Evolutionary conservation across 2,329 filamentous ascomycete species (phyloP), one percentile per base, ranked within the genome.

Genomic region (Alternaria longipes): DNA sequence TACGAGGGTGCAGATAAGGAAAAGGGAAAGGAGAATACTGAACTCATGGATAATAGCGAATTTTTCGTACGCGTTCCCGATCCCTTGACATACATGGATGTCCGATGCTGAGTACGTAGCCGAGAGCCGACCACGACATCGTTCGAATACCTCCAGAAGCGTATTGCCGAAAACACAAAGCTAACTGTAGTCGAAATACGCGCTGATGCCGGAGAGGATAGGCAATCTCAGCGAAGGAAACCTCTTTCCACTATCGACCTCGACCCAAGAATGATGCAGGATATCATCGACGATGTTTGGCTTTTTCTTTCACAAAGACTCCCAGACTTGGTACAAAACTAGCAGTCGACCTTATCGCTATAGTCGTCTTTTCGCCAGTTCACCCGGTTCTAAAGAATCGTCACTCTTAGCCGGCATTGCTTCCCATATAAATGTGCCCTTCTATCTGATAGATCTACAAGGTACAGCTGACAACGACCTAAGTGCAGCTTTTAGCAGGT

Each of bases 341-440:
- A 36, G 32, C 14, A 12, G 32, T 16, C 12, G 32, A 36, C 32
- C 32, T 7, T 36, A 36, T 16, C 32, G 32, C 14, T 12, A 36
- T 36, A 14, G 14, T 36, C 14, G 16, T 7, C 32, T 36, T 14
- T 14, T 36, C 14, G 12, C 32, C 6, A 12, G 2, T 12, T 14
- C 14, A 36, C 32, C 32, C 14, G 14, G 5, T 36, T 16, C 2
- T 3, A 73, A 78, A 3, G 81, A 80, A 62, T 90, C 87, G 6
- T 62, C 56, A 6, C 41, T 67, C 11, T 49, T 55, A 8, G 24
- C 42, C 14, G 79, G 80, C 0, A 66, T 82, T 7, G 80, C 80
- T 79, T 82, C 60, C 71, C 78, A 46, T 64, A 38, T 53, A 16
- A 34, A 60, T 12, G 20, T 53, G 12, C 42, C 41, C 16, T 41